Evolutionary conservation across 148 eudicot genomes (phyloP).

Genomic region (Beta vulgaris): DNA sequence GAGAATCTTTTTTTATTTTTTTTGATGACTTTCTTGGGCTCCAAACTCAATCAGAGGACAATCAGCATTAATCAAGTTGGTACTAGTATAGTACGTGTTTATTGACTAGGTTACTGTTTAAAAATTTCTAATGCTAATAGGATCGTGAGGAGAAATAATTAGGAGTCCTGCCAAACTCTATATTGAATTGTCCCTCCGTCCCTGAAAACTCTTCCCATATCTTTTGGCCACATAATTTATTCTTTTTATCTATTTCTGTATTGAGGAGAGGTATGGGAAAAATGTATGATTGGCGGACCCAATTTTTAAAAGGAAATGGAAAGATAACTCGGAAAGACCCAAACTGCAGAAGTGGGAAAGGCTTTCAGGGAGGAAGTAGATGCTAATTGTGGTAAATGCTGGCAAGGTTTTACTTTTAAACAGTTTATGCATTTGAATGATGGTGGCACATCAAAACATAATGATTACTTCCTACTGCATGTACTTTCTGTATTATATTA

Average conservation of each 20-base stretch:
- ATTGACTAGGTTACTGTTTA: not conserved
- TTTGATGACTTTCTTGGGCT: not conserved
- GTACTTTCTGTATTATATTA: not conserved
- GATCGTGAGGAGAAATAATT: slow-evolving; percentile 5
- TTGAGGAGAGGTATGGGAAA: too few relatives aligned
- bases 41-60: not conserved
- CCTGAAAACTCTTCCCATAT: too few relatives aligned
- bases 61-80: not conserved
- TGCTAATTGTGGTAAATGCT: not conserved
- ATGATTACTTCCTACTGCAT: not conserved
- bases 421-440: not conserved
- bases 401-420: not conserved
- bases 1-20: slow-evolving; percentile 6
- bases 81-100: not conserved
- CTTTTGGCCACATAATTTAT: too few relatives aligned
- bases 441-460: too few relatives aligned
- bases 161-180: not conserved
- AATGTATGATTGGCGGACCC: too few relatives aligned
- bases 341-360: too few relatives aligned
- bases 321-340: too few relatives aligned
- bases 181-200: too few relatives aligned
- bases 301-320: too few relatives aligned
- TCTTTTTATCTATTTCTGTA: too few relatives aligned
- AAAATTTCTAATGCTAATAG: not conserved
- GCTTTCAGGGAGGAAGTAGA: too few relatives aligned